Base-by-base conservation (phyloP, 768 basidiomycete species). In the Fistulinella prunicolor region DNA sequence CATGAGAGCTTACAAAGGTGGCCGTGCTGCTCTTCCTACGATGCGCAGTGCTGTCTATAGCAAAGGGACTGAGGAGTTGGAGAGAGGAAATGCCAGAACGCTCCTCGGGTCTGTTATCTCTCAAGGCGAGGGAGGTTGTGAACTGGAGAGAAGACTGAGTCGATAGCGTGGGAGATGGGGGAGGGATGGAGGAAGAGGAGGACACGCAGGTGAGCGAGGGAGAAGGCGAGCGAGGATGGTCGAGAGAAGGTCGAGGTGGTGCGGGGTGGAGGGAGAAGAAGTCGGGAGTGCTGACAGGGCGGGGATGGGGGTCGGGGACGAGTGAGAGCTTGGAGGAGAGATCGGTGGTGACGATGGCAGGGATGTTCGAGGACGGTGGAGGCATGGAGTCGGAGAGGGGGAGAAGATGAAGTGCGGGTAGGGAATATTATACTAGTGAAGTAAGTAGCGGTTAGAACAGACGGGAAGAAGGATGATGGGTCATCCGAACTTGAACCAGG, bases 161-260 rank as follows among this genome's bases (percentile, higher is more conserved):
- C 0, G 89, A 88, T 9, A 88, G 73, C 0, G 89, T 89, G 1
- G 89, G 89, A 0, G 89, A 91, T 0, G 89, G 87, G 0, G 89
- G 89, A 1, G 67, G 64, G 9, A 51, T 48, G 8, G 65, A 59
- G 1, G 66, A 75, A 20, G 70, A 68, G 30, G 70, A 73, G 7
- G 71, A 70, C 1, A 73, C 64, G 3, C 54, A 56, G 0, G 64
- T 64, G 0, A 66, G 57, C 14, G 66, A 61, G 1, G 69, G 58
- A 0, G 70, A 68, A 8, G 58, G 55, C 0, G 67, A 68, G 28
- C 63, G 61, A 30, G 57, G 30, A 2, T 48, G 43, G 46, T 72
- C 72, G 7, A 68, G 39, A 0, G 74, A 74, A 4, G 51, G 9
- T 44, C 58, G 60, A 28, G 41, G 50, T 3, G 32, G 9, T 5